Base-by-base conservation (phyloP, 495 filamentous ascomycete species). In the Pyronema omphalodes region DNA sequence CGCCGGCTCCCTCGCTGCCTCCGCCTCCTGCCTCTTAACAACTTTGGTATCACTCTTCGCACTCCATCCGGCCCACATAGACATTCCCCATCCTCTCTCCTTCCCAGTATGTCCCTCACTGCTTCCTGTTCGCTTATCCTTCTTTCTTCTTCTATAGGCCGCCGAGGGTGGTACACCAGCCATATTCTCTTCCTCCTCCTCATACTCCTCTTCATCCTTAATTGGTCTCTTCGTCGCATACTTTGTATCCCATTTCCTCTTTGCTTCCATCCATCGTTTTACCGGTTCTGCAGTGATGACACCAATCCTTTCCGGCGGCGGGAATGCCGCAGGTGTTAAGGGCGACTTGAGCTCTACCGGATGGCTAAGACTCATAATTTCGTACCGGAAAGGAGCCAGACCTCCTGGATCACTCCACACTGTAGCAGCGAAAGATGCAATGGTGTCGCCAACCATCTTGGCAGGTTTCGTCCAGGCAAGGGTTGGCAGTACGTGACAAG, bases 341-440 rank as follows among this genome's bases (percentile, higher is more conserved):
- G 53, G 44, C 29, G 33, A 11, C 23, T 7, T 14, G 7, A 33
- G 33, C 4, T 36, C 19, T 17, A 34, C 19, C n/a, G 2, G 9
- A 12, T 23, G 11, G n/a, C 34, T 15, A 7, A 18, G 34, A 34
- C 7, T 8, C 29, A 36, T 34, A 11, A 12, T 1, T 11, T 50
- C 47, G 29, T 50, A 36, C 19, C 12, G 11, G 19, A 50, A 50
- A 12, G 9, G n/a, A 18, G 9, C 14, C 9, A 52, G 35, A 9
- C 8, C 35, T 1, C 9, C 8, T 39, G 50, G 37, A n/a, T 9
- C 47, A 34, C 7, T 19, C 11, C 14, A 95, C 69, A 6, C 83
- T 81, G 88, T 88, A 94, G 0, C 86, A 84, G 8, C 86, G 84
- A 64, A 96, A 94, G 54, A 94, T 88, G 89, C 84, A 19, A 95